Conservation (phyloP, 192 early-diverging fungal species). For the Rhizophagus sp. region DNA sequence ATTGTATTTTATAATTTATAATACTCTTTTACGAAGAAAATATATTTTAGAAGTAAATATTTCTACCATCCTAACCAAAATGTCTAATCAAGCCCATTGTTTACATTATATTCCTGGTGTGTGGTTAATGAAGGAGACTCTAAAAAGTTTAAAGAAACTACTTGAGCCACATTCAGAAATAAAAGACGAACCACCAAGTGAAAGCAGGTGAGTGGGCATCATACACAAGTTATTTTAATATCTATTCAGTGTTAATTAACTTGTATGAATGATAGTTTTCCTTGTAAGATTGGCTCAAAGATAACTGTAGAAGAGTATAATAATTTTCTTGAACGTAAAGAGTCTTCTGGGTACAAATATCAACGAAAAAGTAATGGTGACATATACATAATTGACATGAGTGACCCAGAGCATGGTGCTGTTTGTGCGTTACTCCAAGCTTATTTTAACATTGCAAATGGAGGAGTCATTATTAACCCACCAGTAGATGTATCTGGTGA, state of each 20-base stretch:
- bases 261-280: constrained; percentile 25
- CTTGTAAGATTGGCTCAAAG: constrained; percentile 26
- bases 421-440: not conserved
- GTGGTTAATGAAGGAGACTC: too few relatives aligned
- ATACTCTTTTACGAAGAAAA: too few relatives aligned
- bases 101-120: too few relatives aligned
- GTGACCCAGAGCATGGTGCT: constrained; percentile 7
- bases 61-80: too few relatives aligned
- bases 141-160: too few relatives aligned
- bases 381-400: constrained; percentile 20
- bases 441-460: constrained; percentile 15
- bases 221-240: constrained; percentile 7
- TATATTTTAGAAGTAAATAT: too few relatives aligned
- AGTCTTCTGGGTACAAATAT: constrained; percentile 27
- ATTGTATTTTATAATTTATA: too few relatives aligned
- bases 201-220: constrained; percentile 11
- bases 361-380: constrained; percentile 7
- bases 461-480: not conserved
- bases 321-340: constrained; percentile 14
- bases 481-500: constrained; percentile 15
- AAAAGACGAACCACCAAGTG: not conserved
- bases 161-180: too few relatives aligned
- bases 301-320: constrained; percentile 24
- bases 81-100: too few relatives aligned
- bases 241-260: constrained; percentile 14